Evolutionary conservation across 768 basidiomycete species (phyloP).

Genomic region (Baorangia bicolor): DNA sequence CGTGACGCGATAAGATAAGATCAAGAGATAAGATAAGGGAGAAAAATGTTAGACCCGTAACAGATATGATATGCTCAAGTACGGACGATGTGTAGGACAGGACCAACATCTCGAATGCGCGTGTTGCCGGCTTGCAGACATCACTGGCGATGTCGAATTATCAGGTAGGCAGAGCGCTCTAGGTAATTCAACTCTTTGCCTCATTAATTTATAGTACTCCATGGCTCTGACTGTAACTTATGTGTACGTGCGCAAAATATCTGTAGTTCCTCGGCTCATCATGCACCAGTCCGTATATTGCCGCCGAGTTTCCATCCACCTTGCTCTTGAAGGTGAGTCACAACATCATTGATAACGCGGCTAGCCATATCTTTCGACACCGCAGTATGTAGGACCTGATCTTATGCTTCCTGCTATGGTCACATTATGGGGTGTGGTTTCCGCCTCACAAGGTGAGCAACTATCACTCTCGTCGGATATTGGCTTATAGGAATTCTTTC

Average conservation of each 20-base stretch:
- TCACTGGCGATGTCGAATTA: slow-evolving; percentile 39
- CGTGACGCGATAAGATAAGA: no score
- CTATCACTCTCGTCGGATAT: not conserved
- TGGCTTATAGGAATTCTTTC: not conserved
- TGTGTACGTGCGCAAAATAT: slow-evolving; percentile 15
- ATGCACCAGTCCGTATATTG: slow-evolving; percentile 44
- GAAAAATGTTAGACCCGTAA: no score
- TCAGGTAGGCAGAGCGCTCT: slow-evolving; percentile 15
- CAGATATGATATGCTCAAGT: not conserved
- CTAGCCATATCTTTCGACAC: not conserved
- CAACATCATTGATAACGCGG: not conserved
- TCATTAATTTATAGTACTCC: slow-evolving; percentile 30
- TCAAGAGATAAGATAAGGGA: no score
- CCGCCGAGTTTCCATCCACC: slow-evolving; percentile 59
- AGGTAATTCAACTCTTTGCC: not conserved
- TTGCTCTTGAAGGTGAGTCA: slow-evolving; percentile 49
- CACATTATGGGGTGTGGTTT: slow-evolving; percentile 62
- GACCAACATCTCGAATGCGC: slow-evolving; percentile 57
- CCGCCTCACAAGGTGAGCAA: slow-evolving; percentile 53
- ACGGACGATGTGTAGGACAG: slow-evolving; percentile 27
- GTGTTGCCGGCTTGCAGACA: slow-evolving; percentile 57
- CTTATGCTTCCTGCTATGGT: slow-evolving; percentile 61
- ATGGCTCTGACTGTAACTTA: slow-evolving; percentile 32
- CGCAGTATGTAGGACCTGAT: slow-evolving; percentile 47
- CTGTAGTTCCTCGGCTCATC: not conserved